These are phyloP conservation scores for Piper longum DNA, from an alignment of 164 flowering plant species.

Conservation along the genomic window DNA sequence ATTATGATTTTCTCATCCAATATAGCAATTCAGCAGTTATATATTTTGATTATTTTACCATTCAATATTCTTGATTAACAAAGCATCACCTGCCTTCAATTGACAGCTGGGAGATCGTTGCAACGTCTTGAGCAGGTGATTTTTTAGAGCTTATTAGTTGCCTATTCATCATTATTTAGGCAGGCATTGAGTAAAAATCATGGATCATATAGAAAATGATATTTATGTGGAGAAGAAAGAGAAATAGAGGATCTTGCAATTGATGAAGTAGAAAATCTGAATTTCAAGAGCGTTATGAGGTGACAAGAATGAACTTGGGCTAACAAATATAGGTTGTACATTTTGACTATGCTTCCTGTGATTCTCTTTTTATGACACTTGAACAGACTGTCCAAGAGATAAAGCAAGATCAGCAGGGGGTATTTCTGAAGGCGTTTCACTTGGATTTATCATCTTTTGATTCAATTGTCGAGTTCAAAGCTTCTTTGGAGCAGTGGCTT, in stretches of 20 bases:
- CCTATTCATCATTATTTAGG: background rate
- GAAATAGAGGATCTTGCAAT: background rate
- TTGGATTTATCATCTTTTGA: slow-evolving; percentile 59
- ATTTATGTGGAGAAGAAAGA: background rate
- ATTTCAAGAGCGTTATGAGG: background rate
- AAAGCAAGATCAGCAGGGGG: slow-evolving; percentile 26
- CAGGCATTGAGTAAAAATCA: too few species aligned
- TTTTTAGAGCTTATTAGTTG: background rate
- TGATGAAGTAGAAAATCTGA: background rate
- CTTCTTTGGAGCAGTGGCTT: slow-evolving; percentile 63
- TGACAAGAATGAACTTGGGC: background rate
- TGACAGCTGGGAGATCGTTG: slow-evolving; percentile 67
- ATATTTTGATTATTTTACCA: too few species aligned
- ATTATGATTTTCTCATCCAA: too few species aligned
- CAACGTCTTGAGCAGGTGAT: slow-evolving; percentile 29
- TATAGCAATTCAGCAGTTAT: too few species aligned
- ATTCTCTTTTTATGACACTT: background rate
- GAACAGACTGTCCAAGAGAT: slow-evolving; percentile 50
- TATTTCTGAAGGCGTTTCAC: slow-evolving; percentile 56
- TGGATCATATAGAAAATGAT: too few species aligned
- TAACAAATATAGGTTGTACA: too few species aligned
- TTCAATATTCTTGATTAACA: background rate
- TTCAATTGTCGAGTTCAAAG: slow-evolving; percentile 50
- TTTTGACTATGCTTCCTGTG: background rate
- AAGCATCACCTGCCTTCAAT: slow-evolving; percentile 1